Evolutionary conservation across 345 rosid species (phyloP), one percentile per base, ranked within the genome.

Genomic region (Raphanus sativus): DNA sequence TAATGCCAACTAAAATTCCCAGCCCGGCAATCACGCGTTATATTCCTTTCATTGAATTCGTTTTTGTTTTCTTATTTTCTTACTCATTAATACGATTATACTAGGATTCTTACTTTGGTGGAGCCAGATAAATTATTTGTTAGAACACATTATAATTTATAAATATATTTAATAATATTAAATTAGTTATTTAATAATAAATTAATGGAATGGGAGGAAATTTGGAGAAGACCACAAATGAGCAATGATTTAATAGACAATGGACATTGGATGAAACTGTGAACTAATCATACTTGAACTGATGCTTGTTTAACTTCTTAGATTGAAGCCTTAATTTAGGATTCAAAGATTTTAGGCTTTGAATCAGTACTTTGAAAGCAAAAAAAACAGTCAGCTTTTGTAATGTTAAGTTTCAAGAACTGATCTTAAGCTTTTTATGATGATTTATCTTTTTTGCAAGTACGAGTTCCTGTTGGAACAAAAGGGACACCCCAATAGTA

Each of bases 21-120:
- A 16, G 5, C 26, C 73, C 81, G 69, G 16, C 56, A 66, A 78
- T 78, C 77, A 78, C 81, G 77, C 34, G 4, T 71, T 42, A 58
- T 65, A 71, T 72, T 71, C 72, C 38, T 71, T 38, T 26, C 3
- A 38, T 62, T 70, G 16, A 28, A 4, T 56, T 59, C 63, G 4
- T 54, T 54, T 54, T 52, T 52, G 10, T 52, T 8, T 52, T 52
- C 21, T 52, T 52, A 52, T 1, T 52, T 12, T 52, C 15, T 10
- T 25, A 11, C 52, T 26, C 26, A 11, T 11, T 59, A 9, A 38
- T 38, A 38, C 45, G 45, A 38, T 40, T 40, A 40, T 40, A 40
- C 10, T 40, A 40, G 48, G 13, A 40, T 40, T 40, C 48, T 40
- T 40, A 40, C 48, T 3, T 3, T 10, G 48, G 3, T 3, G 3